Evolutionary conservation across 768 basidiomycete genomes (phyloP).

Genomic region (Panaeolus cyanescens): DNA sequence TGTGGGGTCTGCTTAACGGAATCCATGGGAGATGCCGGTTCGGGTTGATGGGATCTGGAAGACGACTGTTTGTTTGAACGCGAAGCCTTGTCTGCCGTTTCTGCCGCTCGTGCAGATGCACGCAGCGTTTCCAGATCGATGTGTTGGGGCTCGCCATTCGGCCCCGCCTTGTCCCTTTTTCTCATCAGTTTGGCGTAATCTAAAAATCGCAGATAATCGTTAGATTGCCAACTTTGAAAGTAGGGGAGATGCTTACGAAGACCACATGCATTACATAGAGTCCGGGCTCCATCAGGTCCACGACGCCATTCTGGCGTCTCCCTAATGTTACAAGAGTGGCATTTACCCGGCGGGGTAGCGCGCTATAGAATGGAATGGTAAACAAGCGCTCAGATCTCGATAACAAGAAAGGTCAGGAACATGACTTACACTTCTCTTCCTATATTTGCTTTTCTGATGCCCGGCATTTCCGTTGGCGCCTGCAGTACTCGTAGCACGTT

Average conservation of each 20-base stretch:
- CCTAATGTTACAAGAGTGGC: constrained; percentile 84
- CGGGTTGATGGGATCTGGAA: constrained; percentile 28
- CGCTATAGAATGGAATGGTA: constrained; percentile 55
- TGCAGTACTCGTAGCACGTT: constrained; percentile 74
- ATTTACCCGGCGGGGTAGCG: constrained; percentile 84
- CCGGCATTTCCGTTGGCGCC: constrained; percentile 48
- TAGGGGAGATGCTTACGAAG: constrained; percentile 57
- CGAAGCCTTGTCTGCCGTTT: constrained; percentile 38
- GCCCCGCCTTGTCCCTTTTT: constrained; percentile 67
- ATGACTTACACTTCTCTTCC: constrained; percentile 79
- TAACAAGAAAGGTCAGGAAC: constrained; percentile 7
- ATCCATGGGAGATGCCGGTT: constrained; percentile 32
- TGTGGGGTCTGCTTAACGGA: constrained; percentile 24
- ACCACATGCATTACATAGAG: constrained; percentile 85
- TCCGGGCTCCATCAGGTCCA: constrained; percentile 82
- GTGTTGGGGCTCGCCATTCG: constrained; percentile 54
- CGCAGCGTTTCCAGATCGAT: constrained; percentile 80
- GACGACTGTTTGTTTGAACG: constrained; percentile 24
- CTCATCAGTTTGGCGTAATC: constrained; percentile 86
- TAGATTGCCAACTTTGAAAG: constrained; percentile 2
- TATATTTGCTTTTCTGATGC: constrained; percentile 77
- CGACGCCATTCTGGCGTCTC: constrained; percentile 90
- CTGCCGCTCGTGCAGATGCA: constrained; percentile 66
- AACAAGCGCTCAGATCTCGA: constrained; percentile 13
- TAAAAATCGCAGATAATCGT: constrained; percentile 23